These are phyloP conservation scores for Rostrohypoxylon terebratum DNA, from an alignment of 495 filamentous ascomycete species.

Conservation along the genomic window DNA sequence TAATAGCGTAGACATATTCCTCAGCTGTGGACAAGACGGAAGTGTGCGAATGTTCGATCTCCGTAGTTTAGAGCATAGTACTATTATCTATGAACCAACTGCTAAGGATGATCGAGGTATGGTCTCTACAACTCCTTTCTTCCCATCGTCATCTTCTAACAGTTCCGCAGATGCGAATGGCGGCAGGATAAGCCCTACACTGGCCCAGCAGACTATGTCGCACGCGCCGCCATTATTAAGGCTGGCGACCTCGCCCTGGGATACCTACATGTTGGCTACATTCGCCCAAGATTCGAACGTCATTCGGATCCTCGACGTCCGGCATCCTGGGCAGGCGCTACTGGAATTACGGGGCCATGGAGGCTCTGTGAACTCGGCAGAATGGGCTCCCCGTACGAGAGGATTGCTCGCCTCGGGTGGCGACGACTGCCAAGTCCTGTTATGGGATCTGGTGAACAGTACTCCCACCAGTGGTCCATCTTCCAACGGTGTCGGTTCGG, in stretches of 20 bases:
- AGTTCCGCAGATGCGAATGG: conserved; percentile 55
- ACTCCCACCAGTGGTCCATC: conserved; percentile 63
- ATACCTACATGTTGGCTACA: conserved; percentile 93
- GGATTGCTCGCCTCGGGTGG: conserved; percentile 92
- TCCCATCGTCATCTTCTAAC: conserved; percentile 34
- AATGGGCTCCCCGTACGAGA: conserved; percentile 90
- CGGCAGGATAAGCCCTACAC: conserved; percentile 70
- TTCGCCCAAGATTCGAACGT: conserved; percentile 94
- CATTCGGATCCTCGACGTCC: conserved; percentile 95
- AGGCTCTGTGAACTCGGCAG: conserved; percentile 87
- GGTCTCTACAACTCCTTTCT: background rate
- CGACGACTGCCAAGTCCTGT: conserved; percentile 88
- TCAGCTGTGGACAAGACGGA: conserved; percentile 96
- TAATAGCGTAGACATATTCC: conserved; percentile 95
- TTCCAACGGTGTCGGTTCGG: conserved; percentile 59
- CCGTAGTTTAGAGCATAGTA: conserved; percentile 95
- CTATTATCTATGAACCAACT: conserved; percentile 98
- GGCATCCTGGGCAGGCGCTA: conserved; percentile 94
- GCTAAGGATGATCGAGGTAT: conserved; percentile 87
- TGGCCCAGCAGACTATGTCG: conserved; percentile 77
- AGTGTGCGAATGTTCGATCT: conserved; percentile 99
- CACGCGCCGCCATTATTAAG: conserved; percentile 88
- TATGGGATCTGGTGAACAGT: conserved; percentile 91
- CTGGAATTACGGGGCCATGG: conserved; percentile 94
- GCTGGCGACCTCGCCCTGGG: conserved; percentile 93